phyloP scores from a whole-genome alignment of 116 monocot genomes.

The Phalaenopsis hybrid region DNA sequence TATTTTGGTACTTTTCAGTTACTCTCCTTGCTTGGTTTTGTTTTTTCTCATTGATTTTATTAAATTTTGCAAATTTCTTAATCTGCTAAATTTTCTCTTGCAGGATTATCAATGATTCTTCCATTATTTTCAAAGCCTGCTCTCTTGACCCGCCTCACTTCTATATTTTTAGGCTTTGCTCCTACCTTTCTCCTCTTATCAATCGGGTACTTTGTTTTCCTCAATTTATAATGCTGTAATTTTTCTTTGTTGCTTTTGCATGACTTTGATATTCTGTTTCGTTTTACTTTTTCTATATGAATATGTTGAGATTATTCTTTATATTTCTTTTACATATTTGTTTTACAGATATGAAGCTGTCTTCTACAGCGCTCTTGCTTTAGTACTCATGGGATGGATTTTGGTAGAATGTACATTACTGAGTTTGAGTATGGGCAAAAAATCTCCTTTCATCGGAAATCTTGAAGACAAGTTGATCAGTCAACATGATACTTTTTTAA shows the following conservation, averaged over 20 bases:
- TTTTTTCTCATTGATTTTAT: neutral
- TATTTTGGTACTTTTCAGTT: too few species aligned
- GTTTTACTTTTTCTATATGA: neutral
- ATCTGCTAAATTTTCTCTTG: neutral
- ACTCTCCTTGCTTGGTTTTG: too few species aligned
- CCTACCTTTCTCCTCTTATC: constrained; percentile 77
- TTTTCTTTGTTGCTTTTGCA: neutral
- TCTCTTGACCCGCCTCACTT: constrained; percentile 65
- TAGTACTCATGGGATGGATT: constrained; percentile 90
- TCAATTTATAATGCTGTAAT: constrained; percentile 2
- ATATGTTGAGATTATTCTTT: neutral
- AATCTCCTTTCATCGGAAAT: constrained; percentile 15
- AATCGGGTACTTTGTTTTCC: constrained; percentile 56
- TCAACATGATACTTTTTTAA: constrained; percentile 37
- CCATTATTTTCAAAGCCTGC: constrained; percentile 67
- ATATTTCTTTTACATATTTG: constrained; percentile 9
- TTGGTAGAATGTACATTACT: constrained; percentile 57
- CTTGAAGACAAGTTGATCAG: constrained; percentile 19
- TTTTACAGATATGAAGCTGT: constrained; percentile 77
- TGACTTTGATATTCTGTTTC: neutral
- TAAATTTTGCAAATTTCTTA: neutral
- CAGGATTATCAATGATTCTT: constrained; percentile 71
- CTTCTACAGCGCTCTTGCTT: constrained; percentile 72
- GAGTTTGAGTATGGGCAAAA: constrained; percentile 21
- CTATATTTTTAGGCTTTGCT: constrained; percentile 90